Conservation (phyloP, 331 rosid species). For the Malus hybrid region DNA sequence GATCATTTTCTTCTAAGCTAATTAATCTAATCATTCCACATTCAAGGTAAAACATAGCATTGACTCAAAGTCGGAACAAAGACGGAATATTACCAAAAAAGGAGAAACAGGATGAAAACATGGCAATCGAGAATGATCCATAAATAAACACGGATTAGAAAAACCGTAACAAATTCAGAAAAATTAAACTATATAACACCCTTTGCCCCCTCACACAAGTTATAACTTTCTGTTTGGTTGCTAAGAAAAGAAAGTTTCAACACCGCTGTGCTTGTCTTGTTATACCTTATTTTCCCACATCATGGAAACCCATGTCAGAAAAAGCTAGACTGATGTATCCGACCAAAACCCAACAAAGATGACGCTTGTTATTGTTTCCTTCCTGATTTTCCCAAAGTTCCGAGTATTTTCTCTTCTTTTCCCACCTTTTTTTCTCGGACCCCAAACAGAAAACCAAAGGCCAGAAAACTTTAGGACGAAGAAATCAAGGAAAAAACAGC, state of each 20-base stretch:
- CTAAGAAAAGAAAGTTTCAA: constrained; percentile 1
- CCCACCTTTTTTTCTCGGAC: background rate
- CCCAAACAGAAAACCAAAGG: background rate
- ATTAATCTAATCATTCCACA: background rate
- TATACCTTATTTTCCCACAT: background rate
- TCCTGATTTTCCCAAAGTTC: background rate
- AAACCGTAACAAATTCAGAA: background rate
- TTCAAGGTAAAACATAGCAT: background rate
- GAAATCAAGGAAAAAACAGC: background rate
- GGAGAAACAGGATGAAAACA: background rate
- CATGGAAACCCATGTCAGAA: constrained; percentile 11
- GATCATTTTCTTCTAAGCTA: background rate
- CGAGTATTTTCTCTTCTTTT: background rate
- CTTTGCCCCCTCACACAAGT: background rate
- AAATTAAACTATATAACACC: background rate
- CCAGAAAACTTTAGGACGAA: background rate
- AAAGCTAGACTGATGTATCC: constrained; percentile 3
- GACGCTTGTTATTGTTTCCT: background rate
- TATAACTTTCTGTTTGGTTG: constrained; percentile 9
- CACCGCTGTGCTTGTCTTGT: background rate
- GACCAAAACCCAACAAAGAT: background rate
- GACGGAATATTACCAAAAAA: background rate
- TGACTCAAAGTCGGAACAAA: background rate
- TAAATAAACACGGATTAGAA: background rate
- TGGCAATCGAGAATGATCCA: background rate